Base-by-base conservation (phyloP, 106 monocot species). In the Cymbidium sinense region DNA sequence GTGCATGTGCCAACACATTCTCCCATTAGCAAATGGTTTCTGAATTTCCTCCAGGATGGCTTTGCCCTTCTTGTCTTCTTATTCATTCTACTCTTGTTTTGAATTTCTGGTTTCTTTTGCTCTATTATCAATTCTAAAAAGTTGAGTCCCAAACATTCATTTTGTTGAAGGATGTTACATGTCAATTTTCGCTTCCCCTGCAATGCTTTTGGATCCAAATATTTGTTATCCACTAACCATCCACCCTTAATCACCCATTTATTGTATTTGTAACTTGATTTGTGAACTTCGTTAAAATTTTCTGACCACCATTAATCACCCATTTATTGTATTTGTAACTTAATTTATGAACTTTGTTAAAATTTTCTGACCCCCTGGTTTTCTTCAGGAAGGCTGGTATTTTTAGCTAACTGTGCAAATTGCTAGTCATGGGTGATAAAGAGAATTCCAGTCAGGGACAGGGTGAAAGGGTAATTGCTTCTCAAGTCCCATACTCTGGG, bases 371-470 rank as follows among this genome's bases (percentile, higher is more conserved):
- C 15, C 17, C 67, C 67, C 33, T 67, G 29, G 13, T 67, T 31
- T 33, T 67, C 67, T 67, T 3, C 67, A 67, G 67, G 67, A 31
- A 31, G 33, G 67, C 31, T 67, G 33, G 10, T 67, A 33, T 67
- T 67, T 15, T 29, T 1, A 15, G 30, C 2, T 67, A 29, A 33
- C 31, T 33, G 67, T 67, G 67, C 31, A 15, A 67, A 67, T 33
- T 33, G 13, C 33, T 67, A 17, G 7, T 20, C 71, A 71, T 71
- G 71, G 37, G 71, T 71, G 71, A 71, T n/a, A 71, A 21, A 39
- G 71, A 71, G n/a, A 71, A 71, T n/a, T 29, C 37, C 37, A 39
- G 17, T 20, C 36, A 36, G 21, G 20, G 36, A 36, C 71, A 36
- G 36, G 37, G 21, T n/a, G 71, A 1, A 29, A 21, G 8, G 34